Evolutionary conservation across 257 asterid species (phyloP).

Genomic region (Scutellaria barbata): DNA sequence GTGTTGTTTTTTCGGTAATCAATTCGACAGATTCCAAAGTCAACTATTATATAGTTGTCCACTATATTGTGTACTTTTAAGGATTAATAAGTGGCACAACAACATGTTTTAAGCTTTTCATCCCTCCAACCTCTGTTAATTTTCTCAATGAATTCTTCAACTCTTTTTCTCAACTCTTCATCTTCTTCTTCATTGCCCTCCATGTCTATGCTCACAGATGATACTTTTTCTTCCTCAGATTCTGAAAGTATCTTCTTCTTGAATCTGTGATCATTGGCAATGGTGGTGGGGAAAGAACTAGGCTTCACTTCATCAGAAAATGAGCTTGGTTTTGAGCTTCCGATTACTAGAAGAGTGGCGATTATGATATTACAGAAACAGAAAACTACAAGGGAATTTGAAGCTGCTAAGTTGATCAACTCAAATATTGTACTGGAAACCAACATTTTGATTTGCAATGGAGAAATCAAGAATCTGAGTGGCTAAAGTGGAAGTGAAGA

Average conservation of each 20-base stretch:
- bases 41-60: too few relatives aligned
- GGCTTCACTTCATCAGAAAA: neutral
- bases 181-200: slow-evolving; percentile 36
- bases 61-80: too few relatives aligned
- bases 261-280: neutral
- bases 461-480: too few relatives aligned
- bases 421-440: slow-evolving; percentile 41
- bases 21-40: too few relatives aligned
- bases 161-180: slow-evolving; percentile 58
- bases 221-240: slow-evolving; percentile 20
- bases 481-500: neutral
- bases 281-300: too few relatives aligned
- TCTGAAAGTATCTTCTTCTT: neutral
- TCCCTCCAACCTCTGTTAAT: slow-evolving; percentile 57
- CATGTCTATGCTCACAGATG: slow-evolving; percentile 36
- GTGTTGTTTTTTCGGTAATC: too few relatives aligned
- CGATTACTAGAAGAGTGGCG: slow-evolving; percentile 50
- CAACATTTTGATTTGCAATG: slow-evolving; percentile 15
- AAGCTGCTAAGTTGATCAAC: slow-evolving; percentile 56
- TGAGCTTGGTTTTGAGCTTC: slow-evolving; percentile 39
- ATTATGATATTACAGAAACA: slow-evolving; percentile 76
- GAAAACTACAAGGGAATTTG: slow-evolving; percentile 61
- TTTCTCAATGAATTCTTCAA: slow-evolving; percentile 60
- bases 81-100: too few relatives aligned
- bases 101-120: slow-evolving; percentile 45